Evolutionary conservation across 2,329 filamentous ascomycete genomes (phyloP), one percentile per base, ranked within the genome.

Genomic region (Colletotrichum incanum): DNA sequence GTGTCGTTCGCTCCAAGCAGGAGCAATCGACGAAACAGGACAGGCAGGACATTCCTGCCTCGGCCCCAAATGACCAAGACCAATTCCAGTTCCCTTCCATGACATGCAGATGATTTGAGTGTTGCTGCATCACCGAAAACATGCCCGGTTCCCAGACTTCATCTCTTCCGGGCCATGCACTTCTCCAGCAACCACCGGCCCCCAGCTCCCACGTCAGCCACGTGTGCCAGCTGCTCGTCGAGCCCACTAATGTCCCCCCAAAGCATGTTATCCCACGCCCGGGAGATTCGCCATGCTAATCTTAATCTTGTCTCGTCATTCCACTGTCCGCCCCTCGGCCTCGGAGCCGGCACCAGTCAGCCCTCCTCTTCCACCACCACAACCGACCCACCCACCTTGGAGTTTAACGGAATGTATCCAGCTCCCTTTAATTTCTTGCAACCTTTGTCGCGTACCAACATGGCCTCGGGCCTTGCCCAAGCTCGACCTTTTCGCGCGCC

Each of bases 191-290:
- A 23, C n/a, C 45, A 39, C 61, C 16, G 23, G 34, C 37, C 8
- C 26, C 20, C 28, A 14, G 37, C n/a, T 39, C n/a, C 28, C 37
- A 54, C 47, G n/a, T 67, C 65, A 55, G 39, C 58, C 50, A 59
- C 61, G 67, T 69, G 67, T 47, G 23, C 61, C 41, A 50, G 23
- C 61, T 7, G 47, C 45, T 39, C 23, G n/a, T 39, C 9, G 43
- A 41, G 18, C 31, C 18, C 31, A 49, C 54, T n/a, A 47, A 34
- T 34, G 41, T 43, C 12, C 39, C 26, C 14, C 39, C 52, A 31
- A 65, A 31, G 63, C 39, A 56, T 65, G 34, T 47, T 34, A 43
- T 43, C 49, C 49, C 37, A 18, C 61, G 37, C 16, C 39, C 23
- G 37, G 49, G 61, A 55, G 49, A 55, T 45, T 65, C 49, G 34